These are phyloP conservation scores for Achlya hypogyna DNA, from an alignment of 352 stramenopile genomes.

Conservation along the genomic window DNA sequence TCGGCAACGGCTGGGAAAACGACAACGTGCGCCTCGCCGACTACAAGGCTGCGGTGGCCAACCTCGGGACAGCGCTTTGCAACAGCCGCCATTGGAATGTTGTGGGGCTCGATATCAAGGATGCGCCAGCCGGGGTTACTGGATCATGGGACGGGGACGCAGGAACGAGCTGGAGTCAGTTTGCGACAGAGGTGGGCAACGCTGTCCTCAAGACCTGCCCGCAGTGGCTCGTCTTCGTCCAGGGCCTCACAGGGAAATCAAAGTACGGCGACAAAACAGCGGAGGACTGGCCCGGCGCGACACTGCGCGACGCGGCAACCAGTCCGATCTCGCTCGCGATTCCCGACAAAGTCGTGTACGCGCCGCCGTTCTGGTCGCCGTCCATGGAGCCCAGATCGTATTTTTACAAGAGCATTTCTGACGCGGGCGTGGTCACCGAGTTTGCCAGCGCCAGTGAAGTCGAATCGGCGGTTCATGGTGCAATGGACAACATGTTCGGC, in stretches of 20 bases:
- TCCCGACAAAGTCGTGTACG: slow-evolving; percentile 70
- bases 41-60: slow-evolving; percentile 72
- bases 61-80: slow-evolving; percentile 54
- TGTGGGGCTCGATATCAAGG: slow-evolving; percentile 81
- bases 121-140: slow-evolving; percentile 37
- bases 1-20: slow-evolving; percentile 50
- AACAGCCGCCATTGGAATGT: slow-evolving; percentile 78
- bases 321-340: slow-evolving; percentile 45
- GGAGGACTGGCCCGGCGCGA: slow-evolving; percentile 49
- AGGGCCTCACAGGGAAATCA: slow-evolving; percentile 55
- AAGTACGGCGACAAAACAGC: slow-evolving; percentile 52
- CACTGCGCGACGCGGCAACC: slow-evolving; percentile 38
- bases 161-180: slow-evolving; percentile 63
- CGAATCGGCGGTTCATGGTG: slow-evolving; percentile 48
- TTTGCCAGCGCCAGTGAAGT: slow-evolving; percentile 36
- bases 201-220: slow-evolving; percentile 55
- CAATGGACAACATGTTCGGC: slow-evolving; percentile 81
- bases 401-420: slow-evolving; percentile 67
- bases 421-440: slow-evolving; percentile 54
- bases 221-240: slow-evolving; percentile 69
- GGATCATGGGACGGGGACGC: slow-evolving; percentile 69
- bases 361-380: slow-evolving; percentile 67
- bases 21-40: slow-evolving; percentile 59
- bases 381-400: slow-evolving; percentile 49
- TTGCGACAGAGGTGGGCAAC: slow-evolving; percentile 57